Evolutionary conservation across 768 basidiomycete species (phyloP), one percentile per base, ranked within the genome.

Genomic region (Lactifluus volemus): DNA sequence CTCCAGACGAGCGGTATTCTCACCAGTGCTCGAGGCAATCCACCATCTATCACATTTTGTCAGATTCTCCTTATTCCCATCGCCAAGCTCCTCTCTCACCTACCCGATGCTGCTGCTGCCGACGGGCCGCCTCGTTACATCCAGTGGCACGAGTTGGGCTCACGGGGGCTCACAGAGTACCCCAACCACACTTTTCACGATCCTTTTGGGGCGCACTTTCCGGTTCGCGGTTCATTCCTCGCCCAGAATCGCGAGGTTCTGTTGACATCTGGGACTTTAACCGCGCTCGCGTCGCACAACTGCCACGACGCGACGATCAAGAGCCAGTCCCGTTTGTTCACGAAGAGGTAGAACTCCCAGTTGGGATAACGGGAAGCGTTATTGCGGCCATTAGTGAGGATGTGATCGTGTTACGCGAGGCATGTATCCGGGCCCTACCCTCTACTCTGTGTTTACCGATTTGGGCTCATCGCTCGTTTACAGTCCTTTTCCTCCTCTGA

Each of bases 401-500:
- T 41, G 60, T 36, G 41, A 55, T 61, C 54, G 49, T 61, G 30
- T 45, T 61, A 45, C 25, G 25, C 49, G 55, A 61, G 50, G 60
- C 30, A 15, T 36, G 60, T 57, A 47, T 49, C 30, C 2, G 44
- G 21, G 15, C 10, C 53, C 14, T 19, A 48, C 38, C 32, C 2
- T 48, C 38, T 36, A 21, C 17, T 52, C 32, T 15, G 10, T 34
- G 12, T 38, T 34, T 32, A 42, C 32, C n/a, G 5, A 34, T 54
- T 15, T 25, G n/a, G 21, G n/a, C 14, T 41, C 34, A 49, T 53
- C 17, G 38, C 15, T n/a, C 10, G 1, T 21, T 17, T 19, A 14
- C 25, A 56, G 54, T 30, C 54, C 45, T 25, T 17, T 36, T 14
- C 19, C 6, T 42, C 12, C 10, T 5, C 41, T 1, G 53, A 51